Conservation (phyloP, 2,329 filamentous ascomycete genomes). For the Claviceps monticola region DNA sequence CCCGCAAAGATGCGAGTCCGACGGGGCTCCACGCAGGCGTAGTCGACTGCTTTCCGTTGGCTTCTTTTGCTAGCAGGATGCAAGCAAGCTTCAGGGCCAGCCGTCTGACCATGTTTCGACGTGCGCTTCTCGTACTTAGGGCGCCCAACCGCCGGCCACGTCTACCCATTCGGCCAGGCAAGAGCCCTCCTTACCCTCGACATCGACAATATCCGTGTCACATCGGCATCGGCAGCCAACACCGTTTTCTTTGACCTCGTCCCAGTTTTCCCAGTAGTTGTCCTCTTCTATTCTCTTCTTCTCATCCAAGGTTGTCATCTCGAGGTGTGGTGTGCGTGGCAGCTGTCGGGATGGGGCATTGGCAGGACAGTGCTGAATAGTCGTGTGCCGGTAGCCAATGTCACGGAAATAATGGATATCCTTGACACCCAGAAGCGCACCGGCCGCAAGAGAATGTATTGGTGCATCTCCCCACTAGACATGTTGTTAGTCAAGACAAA, state of each 20-base stretch:
- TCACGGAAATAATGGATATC: conserved; percentile 99
- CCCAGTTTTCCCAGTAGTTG: conserved; percentile 85
- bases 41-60: not conserved
- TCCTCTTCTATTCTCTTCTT: conserved; percentile 84
- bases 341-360: conserved; percentile 86
- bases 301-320: conserved; percentile 67
- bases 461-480: conserved; percentile 91
- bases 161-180: conserved; percentile 96
- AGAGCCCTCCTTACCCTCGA: conserved; percentile 93
- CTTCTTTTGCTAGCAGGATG: not conserved
- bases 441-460: conserved; percentile 92
- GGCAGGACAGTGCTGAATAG: conserved; percentile 94
- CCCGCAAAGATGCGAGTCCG: not conserved
- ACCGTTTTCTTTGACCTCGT: conserved; percentile 83
- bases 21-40: not conserved
- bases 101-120: not conserved
- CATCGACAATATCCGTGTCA: conserved; percentile 93
- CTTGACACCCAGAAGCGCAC: conserved; percentile 62
- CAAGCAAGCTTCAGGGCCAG: not conserved
- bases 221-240: conserved; percentile 94
- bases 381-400: conserved; percentile 95
- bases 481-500: conserved; percentile 12
- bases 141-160: conserved; percentile 83
- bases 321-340: conserved; percentile 64
- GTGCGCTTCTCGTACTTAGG: conserved; percentile 15